Base-by-base conservation (phyloP, 2,329 filamentous ascomycete species). In the Phialophora macrospora region DNA sequence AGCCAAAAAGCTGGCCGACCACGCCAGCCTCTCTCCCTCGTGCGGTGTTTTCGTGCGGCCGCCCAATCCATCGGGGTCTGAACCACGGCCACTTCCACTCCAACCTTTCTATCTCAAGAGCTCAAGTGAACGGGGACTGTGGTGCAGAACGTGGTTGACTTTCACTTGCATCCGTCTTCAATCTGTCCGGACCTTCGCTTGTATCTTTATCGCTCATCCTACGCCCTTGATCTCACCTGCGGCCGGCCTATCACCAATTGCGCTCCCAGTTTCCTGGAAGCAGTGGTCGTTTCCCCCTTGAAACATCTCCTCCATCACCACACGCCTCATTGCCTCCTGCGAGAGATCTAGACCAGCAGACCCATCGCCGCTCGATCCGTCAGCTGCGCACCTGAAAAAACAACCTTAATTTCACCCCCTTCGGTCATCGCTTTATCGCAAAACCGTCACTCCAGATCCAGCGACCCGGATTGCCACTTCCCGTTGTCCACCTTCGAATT, bases 251-350 rank as follows among this genome's bases (percentile, higher is more conserved):
- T 55, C 52, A 55, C 52, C 52, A 20, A 20, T 12, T 55, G 52
- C 52, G 28, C 22, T 20, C 34, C 49, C 30, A 22, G 32, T n/a
- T 17, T 48, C 55, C 49, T 52, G 20, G 30, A 22, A 41, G 55
- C 62, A 44, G 20, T 22, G 14, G 44, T 55, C 30, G 32, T 46
- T 55, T 62, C 32, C 38, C 64, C 59, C 63, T 62, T 62, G 64
- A 66, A 66, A 62, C 60, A 66, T n/a, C 41, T 44, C 44, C 12
- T 24, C 48, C 62, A 51, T 62, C 58, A 60, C 32, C 46, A 46
- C 22, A 30, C 46, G 20, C 56, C 44, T 28, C 24, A 14, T 51
- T 26, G 46, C 57, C 58, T 60, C 58, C 44, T 52, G 20, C 32
- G 58, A 38, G 48, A 41, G 32, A 38, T 60, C 48, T 48, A 55